Evolutionary conservation across 805 yeast species (phyloP).

Genomic region (Soucietia sequanensis): DNA sequence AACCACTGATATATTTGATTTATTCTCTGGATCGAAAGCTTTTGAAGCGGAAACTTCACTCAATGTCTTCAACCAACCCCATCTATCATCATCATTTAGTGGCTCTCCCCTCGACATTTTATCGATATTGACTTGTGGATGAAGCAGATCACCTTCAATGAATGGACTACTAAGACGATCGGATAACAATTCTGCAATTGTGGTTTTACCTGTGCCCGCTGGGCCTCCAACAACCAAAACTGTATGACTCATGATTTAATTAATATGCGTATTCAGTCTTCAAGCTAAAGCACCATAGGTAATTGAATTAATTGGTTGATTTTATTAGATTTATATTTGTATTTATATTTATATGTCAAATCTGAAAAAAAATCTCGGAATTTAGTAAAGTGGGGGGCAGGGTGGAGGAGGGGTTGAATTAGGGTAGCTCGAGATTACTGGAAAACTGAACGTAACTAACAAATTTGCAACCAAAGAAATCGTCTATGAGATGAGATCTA

Average conservation of each 20-base stretch:
- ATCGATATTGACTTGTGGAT: constrained; percentile 66
- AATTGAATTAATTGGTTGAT: no score
- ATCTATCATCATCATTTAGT: constrained; percentile 83
- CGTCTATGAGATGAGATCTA: no score
- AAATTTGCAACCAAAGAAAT: no score
- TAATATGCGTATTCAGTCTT: no score
- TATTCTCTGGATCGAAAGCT: constrained; percentile 26
- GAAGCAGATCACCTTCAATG: constrained; percentile 84
- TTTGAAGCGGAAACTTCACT: constrained; percentile 37
- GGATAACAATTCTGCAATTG: constrained; percentile 60
- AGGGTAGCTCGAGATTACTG: no score
- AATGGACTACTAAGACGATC: constrained; percentile 49
- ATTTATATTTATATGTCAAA: no score
- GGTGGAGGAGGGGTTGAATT: no score
- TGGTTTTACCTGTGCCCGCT: constrained; percentile 93
- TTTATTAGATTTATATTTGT: no score
- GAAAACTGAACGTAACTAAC: no score
- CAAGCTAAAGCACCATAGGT: no score
- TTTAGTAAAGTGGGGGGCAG: no score
- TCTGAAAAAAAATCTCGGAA: no score
- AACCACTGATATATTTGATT: constrained; percentile 46
- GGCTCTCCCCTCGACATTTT: constrained; percentile 86
- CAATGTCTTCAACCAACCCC: constrained; percentile 78
- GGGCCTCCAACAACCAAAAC: constrained; percentile 86
- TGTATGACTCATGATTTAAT: constrained; percentile 5